Evolutionary conservation across 371 early-diverging fungal species (phyloP), one percentile per base, ranked within the genome.

Genomic region (Gilbertella persicaria): DNA sequence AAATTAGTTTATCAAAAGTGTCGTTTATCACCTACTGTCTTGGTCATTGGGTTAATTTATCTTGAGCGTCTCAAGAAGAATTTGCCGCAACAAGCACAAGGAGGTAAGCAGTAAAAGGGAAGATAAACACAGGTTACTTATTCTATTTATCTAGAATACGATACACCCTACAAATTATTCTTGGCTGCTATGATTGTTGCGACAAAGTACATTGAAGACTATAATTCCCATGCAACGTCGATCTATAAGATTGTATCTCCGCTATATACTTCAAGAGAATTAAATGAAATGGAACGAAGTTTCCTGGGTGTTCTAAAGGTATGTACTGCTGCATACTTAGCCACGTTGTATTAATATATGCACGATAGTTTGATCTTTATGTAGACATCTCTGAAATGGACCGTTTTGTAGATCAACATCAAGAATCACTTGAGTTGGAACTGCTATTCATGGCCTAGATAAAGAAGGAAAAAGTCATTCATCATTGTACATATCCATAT

Each of bases 81-180:
- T 21, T 53, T 88, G 39, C 85, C 87, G 0, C 62, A 56, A 28
- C 71, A 78, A 51, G 85, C 90, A 40, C 81, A 82, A 48, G 89
- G 88, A 30, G 71, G 71, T 71, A 60, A 44, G 42, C 23, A 35
- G n/a, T 5, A 23, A 14, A 21, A 17, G n/a, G 33, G 8, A 24
- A 21, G 14, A 54, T n/a, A 29, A 4, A 29, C 5, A 29, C 7
- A 10, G 26, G 8, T 21, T 13, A 12, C 0, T 4, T n/a, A 38
- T 38, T 44, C 24, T 6, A 7, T 17, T 23, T n/a, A 3, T 39
- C 4, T 60, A 71, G 84, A 86, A 51, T 80, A 79, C 33, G 90
- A 88, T 52, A 88, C 90, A 9, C 88, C 88, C 21, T 85, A 88
- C 62, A 80, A 85, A 50, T 74, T 90, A 33, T 88, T 88, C 47